Evolutionary conservation across 2,329 filamentous ascomycete species (phyloP).

Genomic region (Trichoderma afroharzianum): DNA sequence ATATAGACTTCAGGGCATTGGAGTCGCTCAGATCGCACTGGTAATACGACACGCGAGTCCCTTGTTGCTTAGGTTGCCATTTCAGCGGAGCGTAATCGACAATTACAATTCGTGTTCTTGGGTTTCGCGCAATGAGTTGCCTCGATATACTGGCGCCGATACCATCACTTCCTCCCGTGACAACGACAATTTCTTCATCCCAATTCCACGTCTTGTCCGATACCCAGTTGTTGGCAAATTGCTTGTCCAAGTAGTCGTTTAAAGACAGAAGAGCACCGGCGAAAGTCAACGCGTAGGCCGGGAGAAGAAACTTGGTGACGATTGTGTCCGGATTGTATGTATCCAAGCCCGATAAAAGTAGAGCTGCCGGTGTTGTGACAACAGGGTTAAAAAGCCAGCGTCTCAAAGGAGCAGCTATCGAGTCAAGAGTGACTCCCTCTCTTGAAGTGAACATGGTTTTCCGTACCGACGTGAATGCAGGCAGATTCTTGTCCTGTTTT

Average conservation of each 20-base stretch:
- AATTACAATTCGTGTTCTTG: slow-evolving; percentile 30
- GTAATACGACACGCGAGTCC: slow-evolving; percentile 28
- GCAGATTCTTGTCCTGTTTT: neutral
- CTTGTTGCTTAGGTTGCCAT: slow-evolving; percentile 24
- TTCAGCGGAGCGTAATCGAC: slow-evolving; percentile 33
- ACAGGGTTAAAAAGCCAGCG: slow-evolving; percentile 23
- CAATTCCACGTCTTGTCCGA: slow-evolving; percentile 28
- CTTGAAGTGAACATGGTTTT: slow-evolving; percentile 22
- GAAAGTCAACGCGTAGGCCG: slow-evolving; percentile 15
- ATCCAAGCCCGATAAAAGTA: slow-evolving; percentile 9
- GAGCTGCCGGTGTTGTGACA: slow-evolving; percentile 20
- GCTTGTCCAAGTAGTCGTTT: slow-evolving; percentile 25
- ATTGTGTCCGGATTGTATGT: neutral
- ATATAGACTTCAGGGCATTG: slow-evolving; percentile 27
- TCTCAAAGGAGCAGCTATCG: slow-evolving; percentile 19
- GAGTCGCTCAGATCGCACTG: slow-evolving; percentile 36
- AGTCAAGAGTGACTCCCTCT: slow-evolving; percentile 28
- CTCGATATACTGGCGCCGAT: slow-evolving; percentile 35
- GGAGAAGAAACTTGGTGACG: neutral
- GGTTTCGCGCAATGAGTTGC: slow-evolving; percentile 26
- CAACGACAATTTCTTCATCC: slow-evolving; percentile 36
- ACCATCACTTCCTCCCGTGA: slow-evolving; percentile 40
- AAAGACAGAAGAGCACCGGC: slow-evolving; percentile 21
- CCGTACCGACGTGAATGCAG: neutral
- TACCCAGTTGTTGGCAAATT: slow-evolving; percentile 27